Evolutionary conservation across 768 basidiomycete genomes (phyloP).

Genomic region (Tricholoma hemisulphureum): DNA sequence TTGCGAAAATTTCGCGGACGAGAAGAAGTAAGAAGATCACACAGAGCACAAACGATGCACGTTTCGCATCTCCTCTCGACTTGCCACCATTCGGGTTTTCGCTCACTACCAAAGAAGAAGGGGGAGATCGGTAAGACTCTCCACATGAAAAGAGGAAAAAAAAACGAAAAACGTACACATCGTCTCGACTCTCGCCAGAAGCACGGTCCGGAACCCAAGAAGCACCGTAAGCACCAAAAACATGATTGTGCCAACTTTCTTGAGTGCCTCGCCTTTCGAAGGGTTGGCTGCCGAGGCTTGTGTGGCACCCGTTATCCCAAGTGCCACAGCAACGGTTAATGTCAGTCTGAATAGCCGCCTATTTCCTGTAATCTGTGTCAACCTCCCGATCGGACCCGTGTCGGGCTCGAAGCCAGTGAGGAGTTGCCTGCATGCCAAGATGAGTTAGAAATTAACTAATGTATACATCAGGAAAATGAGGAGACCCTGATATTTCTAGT

Average conservation of each 20-base stretch:
- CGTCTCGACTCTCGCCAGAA: not conserved
- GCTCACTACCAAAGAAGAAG: not conserved
- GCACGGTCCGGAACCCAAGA: not conserved
- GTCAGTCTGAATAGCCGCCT: not conserved
- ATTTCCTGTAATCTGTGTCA: not conserved
- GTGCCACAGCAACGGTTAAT: not conserved
- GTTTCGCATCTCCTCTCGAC: conserved; percentile 18
- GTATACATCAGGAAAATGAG: not conserved
- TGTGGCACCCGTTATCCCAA: not conserved
- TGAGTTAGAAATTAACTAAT: not conserved
- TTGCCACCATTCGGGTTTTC: not conserved
- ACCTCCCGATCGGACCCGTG: not conserved
- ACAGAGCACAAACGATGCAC: conserved; percentile 31
- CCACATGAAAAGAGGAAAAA: not conserved
- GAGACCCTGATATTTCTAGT: too few relatives aligned
- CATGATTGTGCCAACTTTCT: not conserved
- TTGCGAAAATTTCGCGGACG: conserved; percentile 36
- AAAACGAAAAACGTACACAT: not conserved
- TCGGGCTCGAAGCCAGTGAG: not conserved
- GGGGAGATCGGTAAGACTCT: not conserved
- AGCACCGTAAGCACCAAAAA: not conserved
- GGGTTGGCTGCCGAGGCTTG: not conserved
- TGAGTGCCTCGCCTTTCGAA: not conserved
- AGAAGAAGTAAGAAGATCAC: conserved; percentile 37
- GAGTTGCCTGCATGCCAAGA: not conserved